Base-by-base conservation (phyloP, 139 green algal species). In the Yamagishiella unicocca region DNA sequence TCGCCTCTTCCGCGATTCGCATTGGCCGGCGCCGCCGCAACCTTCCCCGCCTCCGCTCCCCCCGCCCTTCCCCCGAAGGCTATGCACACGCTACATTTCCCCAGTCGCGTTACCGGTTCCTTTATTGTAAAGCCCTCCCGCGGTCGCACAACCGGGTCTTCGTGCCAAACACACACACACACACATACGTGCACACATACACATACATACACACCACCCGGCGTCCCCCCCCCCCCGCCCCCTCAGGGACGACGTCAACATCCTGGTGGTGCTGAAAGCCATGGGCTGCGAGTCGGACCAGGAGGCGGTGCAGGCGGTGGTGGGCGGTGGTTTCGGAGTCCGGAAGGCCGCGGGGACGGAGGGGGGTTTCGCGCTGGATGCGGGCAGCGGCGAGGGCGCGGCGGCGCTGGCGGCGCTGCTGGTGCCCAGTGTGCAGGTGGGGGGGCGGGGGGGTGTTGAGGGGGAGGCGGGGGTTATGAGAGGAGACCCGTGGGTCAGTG, bases 231-330 rank as follows among this genome's bases (percentile, higher is more conserved):
- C 33, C 38, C 38, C 67, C 42, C 27, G 2, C n/a, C 43, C 1
- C 22, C 42, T 0, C 85, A 96, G 93, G 72, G 95, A 98, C 77
- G 96, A 99, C 80, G 89, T 99, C 19, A 97, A 97, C 88, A 95
- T 98, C 29, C 89, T 97, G 42, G 88, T 97, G 1, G 97, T 98
- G 54, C 90, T 99, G 74, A 97, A 97, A 84, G 98, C 97, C 1
- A 99, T 99, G 97, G 97, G 98, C 2, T 90, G 97, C 46, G 95
- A 98, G 91, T 96, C 90, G 67, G 98, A 99, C 88, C 96, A 99
- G 90, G 97, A 99, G 92, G 89, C 97, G 31, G 81, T 87, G 66
- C 81, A 78, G 64, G 81, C 81, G 66, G 91, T 98, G 64, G 64
- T 87, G 81, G 81, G 81, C 46, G 64, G 81, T 25, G 64, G 81